These are phyloP conservation scores for Backusella liffmaniae DNA, from an alignment of 192 early-diverging fungal species.

Conservation along the genomic window DNA sequence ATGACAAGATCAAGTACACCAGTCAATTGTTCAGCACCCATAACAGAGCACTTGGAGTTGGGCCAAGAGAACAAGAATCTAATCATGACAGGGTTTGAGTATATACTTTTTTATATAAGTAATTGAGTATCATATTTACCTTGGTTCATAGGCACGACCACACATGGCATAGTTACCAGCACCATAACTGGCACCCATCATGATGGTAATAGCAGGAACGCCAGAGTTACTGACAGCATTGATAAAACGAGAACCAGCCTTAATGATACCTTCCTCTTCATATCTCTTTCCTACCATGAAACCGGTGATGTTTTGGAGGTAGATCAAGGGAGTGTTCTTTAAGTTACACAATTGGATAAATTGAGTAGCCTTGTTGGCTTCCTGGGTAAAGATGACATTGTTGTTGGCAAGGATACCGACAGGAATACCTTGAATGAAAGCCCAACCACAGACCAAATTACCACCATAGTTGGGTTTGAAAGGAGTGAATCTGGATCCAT, in stretches of 20 bases:
- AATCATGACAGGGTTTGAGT: background rate
- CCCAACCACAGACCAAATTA: slow-evolving; percentile 65
- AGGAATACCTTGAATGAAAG: slow-evolving; percentile 60
- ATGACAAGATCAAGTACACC: slow-evolving; percentile 71
- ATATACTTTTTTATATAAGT: background rate
- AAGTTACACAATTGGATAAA: slow-evolving; percentile 67
- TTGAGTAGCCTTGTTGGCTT: slow-evolving; percentile 69
- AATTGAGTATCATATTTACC: slow-evolving; percentile 20
- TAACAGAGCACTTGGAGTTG: slow-evolving; percentile 64
- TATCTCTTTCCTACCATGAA: slow-evolving; percentile 70
- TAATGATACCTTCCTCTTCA: slow-evolving; percentile 70
- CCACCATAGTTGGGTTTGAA: slow-evolving; percentile 69
- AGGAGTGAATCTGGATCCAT: slow-evolving; percentile 60
- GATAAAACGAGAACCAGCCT: slow-evolving; percentile 66
- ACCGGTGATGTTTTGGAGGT: slow-evolving; percentile 68
- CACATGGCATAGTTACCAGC: slow-evolving; percentile 73
- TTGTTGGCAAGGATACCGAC: slow-evolving; percentile 70
- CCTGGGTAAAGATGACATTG: slow-evolving; percentile 60
- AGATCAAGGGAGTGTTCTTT: slow-evolving; percentile 58
- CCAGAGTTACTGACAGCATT: slow-evolving; percentile 64
- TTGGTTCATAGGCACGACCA: slow-evolving; percentile 63
- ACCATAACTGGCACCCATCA: slow-evolving; percentile 69
- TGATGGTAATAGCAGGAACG: slow-evolving; percentile 59
- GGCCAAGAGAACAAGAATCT: slow-evolving; percentile 72
- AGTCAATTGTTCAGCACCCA: slow-evolving; percentile 68